Evolutionary conservation across 2,329 filamentous ascomycete genomes (phyloP), one percentile per base, ranked within the genome.

Genomic region (Ophiostoma sp.): DNA sequence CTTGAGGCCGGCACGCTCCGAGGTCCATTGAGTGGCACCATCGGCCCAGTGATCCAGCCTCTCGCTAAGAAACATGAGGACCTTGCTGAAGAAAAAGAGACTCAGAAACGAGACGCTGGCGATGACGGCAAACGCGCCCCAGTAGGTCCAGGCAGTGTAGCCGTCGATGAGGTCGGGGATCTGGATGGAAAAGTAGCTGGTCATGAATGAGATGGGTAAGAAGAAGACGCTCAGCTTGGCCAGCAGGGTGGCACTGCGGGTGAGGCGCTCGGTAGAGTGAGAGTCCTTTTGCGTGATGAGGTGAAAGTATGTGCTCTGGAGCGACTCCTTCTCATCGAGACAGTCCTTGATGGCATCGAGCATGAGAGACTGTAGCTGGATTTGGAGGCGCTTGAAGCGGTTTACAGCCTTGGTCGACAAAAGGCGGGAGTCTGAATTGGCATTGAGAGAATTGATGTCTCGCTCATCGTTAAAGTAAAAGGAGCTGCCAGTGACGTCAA

Each of bases 301-400:
- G 80, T 92, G 93, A 85, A 94, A 94, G 80, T 93, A 93, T 90
- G 93, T 89, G 75, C 88, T 87, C 3, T 92, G 90, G 33, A 94
- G 82, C 0, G 89, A 89, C 33, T 91, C 89, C 78, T 93, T 93
- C 80, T 93, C 91, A 36, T 88, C 88, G 28, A 93, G 80, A 73
- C 88, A 89, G 77, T 90, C 89, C 69, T 87, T 83, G 33, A 90
- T 89, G 73, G 90, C 88, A 76, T 85, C 88, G 55, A 91, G 79
- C 74, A 90, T 90, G 68, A 91, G 86, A 55, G 90, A 82, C 72
- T 87, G 83, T 72, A 91, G 84, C 59, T 88, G 85, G 77, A 91
- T 87, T 74, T 85, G 84, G 2, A 92, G 82, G 7, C 89, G 82
- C 71, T 88, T 84, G 77, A 92, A 91, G 1, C 89, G 84, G 36